Evolutionary conservation across 768 basidiomycete genomes (phyloP).

Genomic region (Phlegmacium glaucopus): DNA sequence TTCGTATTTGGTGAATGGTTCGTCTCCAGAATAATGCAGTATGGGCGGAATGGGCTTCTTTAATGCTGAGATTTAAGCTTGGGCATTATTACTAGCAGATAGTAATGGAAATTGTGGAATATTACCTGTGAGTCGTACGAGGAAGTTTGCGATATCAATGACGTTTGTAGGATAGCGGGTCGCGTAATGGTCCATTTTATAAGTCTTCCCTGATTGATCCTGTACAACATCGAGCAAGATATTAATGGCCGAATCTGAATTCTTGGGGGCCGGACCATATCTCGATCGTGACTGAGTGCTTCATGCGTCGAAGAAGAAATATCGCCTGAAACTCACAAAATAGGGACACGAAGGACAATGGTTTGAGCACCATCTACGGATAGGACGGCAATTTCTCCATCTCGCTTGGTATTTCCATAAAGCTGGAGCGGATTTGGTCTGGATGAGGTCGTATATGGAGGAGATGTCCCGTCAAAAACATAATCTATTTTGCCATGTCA

Average conservation of each 20-base stretch:
- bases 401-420: constrained; percentile 85
- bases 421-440: constrained; percentile 81
- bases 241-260: constrained; percentile 88
- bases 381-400: constrained; percentile 80
- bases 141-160: constrained; percentile 80
- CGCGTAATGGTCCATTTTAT: constrained; percentile 96
- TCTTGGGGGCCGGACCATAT: constrained; percentile 83
- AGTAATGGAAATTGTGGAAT: neutral
- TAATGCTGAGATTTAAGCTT: constrained; percentile 18
- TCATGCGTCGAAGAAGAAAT: constrained; percentile 2
- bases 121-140: constrained; percentile 72
- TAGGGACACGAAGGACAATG: constrained; percentile 83
- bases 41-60: constrained; percentile 59
- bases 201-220: constrained; percentile 82
- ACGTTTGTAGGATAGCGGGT: constrained; percentile 92
- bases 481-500: constrained; percentile 56
- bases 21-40: constrained; percentile 80
- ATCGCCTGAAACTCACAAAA: constrained; percentile 54
- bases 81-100: neutral
- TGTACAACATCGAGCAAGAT: constrained; percentile 82
- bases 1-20: constrained; percentile 89
- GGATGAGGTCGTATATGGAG: constrained; percentile 79
- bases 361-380: constrained; percentile 52
- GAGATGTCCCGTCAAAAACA: constrained; percentile 92
- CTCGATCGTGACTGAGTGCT: constrained; percentile 34